Conservation (phyloP, 2,329 filamentous ascomycete genomes). For the Trichoderma brevicompactum region DNA sequence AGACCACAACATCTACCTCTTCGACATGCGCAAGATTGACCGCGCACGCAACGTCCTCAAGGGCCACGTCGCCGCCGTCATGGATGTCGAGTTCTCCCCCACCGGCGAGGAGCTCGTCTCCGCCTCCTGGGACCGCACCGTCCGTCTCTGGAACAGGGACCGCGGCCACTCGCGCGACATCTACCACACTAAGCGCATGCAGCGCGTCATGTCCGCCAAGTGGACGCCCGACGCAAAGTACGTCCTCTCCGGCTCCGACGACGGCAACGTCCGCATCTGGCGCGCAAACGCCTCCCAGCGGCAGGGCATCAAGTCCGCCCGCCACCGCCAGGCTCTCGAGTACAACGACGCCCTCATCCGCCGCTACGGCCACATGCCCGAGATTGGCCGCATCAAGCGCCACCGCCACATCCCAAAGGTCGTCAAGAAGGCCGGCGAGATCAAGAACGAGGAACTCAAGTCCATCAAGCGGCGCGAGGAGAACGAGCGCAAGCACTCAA, state of each 20-base stretch:
- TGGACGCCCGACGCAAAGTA: conserved; percentile 92
- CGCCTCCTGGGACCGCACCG: conserved; percentile 82
- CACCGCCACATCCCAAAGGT: conserved; percentile 91
- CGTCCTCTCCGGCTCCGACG: conserved; percentile 87
- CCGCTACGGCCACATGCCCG: conserved; percentile 93
- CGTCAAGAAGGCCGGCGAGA: conserved; percentile 94
- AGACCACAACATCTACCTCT: conserved; percentile 86
- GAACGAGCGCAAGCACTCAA: conserved; percentile 90
- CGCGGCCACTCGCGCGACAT: conserved; percentile 87
- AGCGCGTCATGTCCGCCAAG: conserved; percentile 82
- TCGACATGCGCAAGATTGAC: conserved; percentile 91
- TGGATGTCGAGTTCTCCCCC: conserved; percentile 94
- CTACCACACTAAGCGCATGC: conserved; percentile 98
- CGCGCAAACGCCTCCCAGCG: conserved; percentile 81
- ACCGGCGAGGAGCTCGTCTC: conserved; percentile 93
- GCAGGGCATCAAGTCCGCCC: conserved; percentile 81
- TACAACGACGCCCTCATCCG: conserved; percentile 86
- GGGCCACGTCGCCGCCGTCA: conserved; percentile 87
- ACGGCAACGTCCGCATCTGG: conserved; percentile 89
- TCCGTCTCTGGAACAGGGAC: conserved; percentile 81
- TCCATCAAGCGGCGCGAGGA: conserved; percentile 89
- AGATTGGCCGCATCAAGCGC: conserved; percentile 85
- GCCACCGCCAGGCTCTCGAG: conserved; percentile 85
- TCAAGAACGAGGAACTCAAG: conserved; percentile 87
- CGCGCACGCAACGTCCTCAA: conserved; percentile 88